These are phyloP conservation scores for Hypoxylon lenormandii DNA, from an alignment of 495 filamentous ascomycete species.

Conservation along the genomic window DNA sequence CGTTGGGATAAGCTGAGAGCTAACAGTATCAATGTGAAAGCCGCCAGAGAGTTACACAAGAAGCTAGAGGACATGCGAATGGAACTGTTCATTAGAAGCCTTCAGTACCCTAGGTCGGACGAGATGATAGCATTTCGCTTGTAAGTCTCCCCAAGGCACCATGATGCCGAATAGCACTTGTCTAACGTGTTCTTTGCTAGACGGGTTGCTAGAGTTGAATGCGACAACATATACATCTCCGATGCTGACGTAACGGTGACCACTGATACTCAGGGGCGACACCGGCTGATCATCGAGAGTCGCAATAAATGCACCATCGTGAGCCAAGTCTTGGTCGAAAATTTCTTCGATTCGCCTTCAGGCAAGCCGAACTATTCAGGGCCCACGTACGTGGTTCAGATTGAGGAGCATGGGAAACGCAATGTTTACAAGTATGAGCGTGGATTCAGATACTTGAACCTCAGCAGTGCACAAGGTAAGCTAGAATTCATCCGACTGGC, in stretches of 20 bases:
- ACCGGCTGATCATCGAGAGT: constrained; percentile 37
- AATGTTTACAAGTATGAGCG: constrained; percentile 40
- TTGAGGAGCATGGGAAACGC: constrained; percentile 16
- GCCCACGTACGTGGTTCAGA: constrained; percentile 38
- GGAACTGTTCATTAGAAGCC: constrained; percentile 39
- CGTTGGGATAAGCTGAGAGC: not conserved
- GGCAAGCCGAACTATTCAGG: constrained; percentile 17
- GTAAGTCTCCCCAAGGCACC: constrained; percentile 6
- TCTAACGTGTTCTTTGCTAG: constrained; percentile 2
- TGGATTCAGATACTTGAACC: constrained; percentile 35
- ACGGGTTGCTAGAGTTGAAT: constrained; percentile 36
- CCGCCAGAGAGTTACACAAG: constrained; percentile 18
- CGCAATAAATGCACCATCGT: constrained; percentile 44
- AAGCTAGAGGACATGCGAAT: constrained; percentile 40
- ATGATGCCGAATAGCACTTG: not conserved
- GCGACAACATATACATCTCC: constrained; percentile 34
- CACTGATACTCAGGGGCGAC: constrained; percentile 8
- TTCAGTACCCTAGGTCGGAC: constrained; percentile 33
- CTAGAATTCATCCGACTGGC: not conserved
- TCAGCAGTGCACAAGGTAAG: constrained; percentile 32
- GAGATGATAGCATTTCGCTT: constrained; percentile 39
- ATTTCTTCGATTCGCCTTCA: constrained; percentile 15
- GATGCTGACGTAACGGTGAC: constrained; percentile 41
- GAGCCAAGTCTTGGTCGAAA: constrained; percentile 20
- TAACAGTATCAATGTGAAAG: not conserved